These are phyloP conservation scores for Ceratocystis smalleyi DNA, from an alignment of 2,329 filamentous ascomycete species.

Conservation along the genomic window DNA sequence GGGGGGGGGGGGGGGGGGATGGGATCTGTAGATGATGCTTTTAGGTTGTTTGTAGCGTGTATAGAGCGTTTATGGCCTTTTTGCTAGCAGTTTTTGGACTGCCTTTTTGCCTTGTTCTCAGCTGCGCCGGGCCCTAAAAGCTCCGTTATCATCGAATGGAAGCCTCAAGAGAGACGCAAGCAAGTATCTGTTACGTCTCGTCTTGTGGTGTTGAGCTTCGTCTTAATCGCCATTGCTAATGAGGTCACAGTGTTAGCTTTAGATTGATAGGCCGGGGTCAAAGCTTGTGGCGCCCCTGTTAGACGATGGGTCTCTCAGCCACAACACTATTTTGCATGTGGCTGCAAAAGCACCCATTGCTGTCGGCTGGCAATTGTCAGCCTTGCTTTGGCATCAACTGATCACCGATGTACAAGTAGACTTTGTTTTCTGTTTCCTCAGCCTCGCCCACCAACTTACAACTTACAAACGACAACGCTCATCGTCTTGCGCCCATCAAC, in stretches of 20 bases:
- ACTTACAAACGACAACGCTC: neutral
- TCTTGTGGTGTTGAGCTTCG: neutral
- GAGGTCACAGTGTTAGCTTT: slow-evolving; percentile 7
- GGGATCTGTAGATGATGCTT: too few species aligned
- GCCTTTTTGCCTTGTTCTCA: too few species aligned
- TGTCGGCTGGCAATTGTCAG: neutral
- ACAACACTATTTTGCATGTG: too few species aligned
- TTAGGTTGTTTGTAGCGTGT: too few species aligned
- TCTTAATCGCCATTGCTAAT: neutral
- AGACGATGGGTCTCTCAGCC: too few species aligned
- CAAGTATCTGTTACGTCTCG: neutral
- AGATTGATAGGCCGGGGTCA: slow-evolving; percentile 4
- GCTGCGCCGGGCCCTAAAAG: too few species aligned
- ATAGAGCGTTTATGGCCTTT: too few species aligned
- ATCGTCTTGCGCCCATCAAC: neutral
- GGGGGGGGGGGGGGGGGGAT: neutral
- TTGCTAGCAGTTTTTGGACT: too few species aligned
- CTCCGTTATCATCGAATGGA: too few species aligned
- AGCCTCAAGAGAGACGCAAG: too few species aligned
- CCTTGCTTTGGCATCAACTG: neutral
- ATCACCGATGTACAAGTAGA: neutral
- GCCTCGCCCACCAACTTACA: neutral
- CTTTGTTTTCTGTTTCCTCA: neutral
- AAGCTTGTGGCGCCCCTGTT: neutral
- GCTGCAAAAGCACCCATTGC: too few species aligned